Base-by-base conservation (phyloP, 139 green algal species). In the Closterium sp. region DNA sequence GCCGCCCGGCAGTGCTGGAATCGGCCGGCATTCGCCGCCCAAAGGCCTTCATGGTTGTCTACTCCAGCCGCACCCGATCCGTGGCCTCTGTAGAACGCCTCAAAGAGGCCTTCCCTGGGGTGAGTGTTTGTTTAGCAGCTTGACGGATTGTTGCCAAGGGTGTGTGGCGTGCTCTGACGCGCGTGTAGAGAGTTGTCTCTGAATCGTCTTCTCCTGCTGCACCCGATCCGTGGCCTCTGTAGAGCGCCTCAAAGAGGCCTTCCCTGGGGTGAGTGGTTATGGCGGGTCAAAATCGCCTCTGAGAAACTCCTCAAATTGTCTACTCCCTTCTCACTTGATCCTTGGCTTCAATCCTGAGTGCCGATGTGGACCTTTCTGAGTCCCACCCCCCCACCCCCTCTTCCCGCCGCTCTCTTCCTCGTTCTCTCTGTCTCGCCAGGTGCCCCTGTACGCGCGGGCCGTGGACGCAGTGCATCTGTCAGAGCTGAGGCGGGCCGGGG, bases 361-460 rank as follows among this genome's bases (percentile, higher is more conserved):
- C 19, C 38, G 25, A 16, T 76, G 3, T 0, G 23, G 12, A 76
- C 16, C 4, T 28, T 1, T 28, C 55, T 76, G 16, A 76, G 2
- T 28, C 23, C 4, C 55, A 76, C 12, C 55, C 25, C 12, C 25
- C 4, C 25, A 16, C 25, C 38, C 4, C 4, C 38, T 12, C 0
- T 1, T 12, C 4, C 2, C 38, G 9, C 19, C 38, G 3, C 38
- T 9, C 19, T 19, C 55, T 28, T 3, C 55, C 55, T 66, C 38
- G 10, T 66, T 12, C 38, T 12, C 94, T 90, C 95, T 95, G 0
- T 91, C 6, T 69, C 34, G 23, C 5, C 87, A 94, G 3, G 96
- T 98, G 85, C 96, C 96, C 35, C 96, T 99, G 64, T 98, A 96
- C 33, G 97, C 95, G 4, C 89, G 95, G 10, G 97, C 97, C 28